Conservation (phyloP, 2,329 filamentous ascomycete genomes). For the Trematosphaeria pertusa region DNA sequence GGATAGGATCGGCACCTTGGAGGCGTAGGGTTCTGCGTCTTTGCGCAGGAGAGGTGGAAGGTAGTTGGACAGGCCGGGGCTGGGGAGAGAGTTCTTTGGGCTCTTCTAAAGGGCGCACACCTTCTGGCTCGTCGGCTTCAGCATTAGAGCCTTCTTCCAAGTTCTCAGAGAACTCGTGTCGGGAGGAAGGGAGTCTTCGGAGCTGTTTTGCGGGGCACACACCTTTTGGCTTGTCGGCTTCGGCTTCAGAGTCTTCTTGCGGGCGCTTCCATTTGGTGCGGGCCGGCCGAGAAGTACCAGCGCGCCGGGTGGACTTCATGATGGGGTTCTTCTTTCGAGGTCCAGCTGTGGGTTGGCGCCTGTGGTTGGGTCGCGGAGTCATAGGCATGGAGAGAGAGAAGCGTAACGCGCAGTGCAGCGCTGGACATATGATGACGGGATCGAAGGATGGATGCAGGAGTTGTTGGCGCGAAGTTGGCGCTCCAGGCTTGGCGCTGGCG, state of each 20-base stretch:
- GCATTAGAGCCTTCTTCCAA: slow-evolving; percentile 16
- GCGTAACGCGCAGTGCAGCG: no score
- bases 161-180: slow-evolving; percentile 8
- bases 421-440: slow-evolving; percentile 6
- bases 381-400: no score
- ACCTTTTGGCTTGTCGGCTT: no score
- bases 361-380: slow-evolving; percentile 9
- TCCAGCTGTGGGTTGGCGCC: no score
- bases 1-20: slow-evolving; percentile 3
- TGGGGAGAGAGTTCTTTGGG: slow-evolving; percentile 2
- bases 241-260: no score
- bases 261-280: no score
- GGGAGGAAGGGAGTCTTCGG: no score
- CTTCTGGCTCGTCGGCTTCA: slow-evolving; percentile 17
- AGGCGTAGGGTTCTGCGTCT: slow-evolving; percentile 1
- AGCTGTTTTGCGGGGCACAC: slow-evolving; percentile 13
- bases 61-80: slow-evolving; percentile 7
- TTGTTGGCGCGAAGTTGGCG: slow-evolving; percentile 1
- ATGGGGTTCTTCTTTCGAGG: no score
- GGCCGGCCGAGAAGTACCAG: no score
- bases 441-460: not conserved
- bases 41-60: slow-evolving; percentile 6
- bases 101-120: slow-evolving; percentile 10
- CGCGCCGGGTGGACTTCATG: no score
- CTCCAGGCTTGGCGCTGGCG: no score